phyloP scores from a whole-genome alignment of 495 filamentous ascomycete species.

The Haplographium delicatum region DNA sequence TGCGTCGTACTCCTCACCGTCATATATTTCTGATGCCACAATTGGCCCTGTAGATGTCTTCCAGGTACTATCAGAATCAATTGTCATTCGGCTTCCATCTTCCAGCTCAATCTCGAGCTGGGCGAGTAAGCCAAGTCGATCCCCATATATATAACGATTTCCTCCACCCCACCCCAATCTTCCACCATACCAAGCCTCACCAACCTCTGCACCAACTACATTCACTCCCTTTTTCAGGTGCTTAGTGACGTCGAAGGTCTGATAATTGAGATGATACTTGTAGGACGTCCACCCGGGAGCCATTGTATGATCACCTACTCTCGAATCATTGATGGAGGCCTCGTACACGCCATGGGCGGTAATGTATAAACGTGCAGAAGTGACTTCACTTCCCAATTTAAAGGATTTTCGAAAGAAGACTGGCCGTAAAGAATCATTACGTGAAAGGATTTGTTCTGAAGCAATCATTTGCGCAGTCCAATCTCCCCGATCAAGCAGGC shows the following conservation, averaged over 20 bases:
- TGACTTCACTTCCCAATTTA: background rate
- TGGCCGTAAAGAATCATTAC: constrained; percentile 21
- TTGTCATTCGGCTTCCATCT: constrained; percentile 24
- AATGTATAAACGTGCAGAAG: constrained; percentile 40
- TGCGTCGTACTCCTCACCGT: constrained; percentile 47
- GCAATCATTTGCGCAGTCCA: constrained; percentile 37
- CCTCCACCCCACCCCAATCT: constrained; percentile 28
- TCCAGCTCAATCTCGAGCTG: constrained; percentile 36
- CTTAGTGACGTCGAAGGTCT: constrained; percentile 44
- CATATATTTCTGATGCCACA: constrained; percentile 44
- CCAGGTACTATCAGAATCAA: constrained; percentile 43
- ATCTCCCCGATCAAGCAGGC: constrained; percentile 31
- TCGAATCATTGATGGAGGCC: constrained; percentile 41
- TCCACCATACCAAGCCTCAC: constrained; percentile 51
- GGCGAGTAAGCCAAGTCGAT: constrained; percentile 39
- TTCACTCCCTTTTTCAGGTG: constrained; percentile 33
- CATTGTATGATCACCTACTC: constrained; percentile 41
- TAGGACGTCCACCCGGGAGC: constrained; percentile 54
- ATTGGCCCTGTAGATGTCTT: constrained; percentile 34
- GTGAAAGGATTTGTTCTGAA: constrained; percentile 22
- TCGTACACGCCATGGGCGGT: constrained; percentile 48
- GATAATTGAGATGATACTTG: constrained; percentile 43
- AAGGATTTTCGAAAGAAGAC: constrained; percentile 15
- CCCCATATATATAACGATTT: constrained; percentile 36
- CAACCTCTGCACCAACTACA: constrained; percentile 43